Conservation (phyloP, 305 asterid species). For the Solanum chacoense region DNA sequence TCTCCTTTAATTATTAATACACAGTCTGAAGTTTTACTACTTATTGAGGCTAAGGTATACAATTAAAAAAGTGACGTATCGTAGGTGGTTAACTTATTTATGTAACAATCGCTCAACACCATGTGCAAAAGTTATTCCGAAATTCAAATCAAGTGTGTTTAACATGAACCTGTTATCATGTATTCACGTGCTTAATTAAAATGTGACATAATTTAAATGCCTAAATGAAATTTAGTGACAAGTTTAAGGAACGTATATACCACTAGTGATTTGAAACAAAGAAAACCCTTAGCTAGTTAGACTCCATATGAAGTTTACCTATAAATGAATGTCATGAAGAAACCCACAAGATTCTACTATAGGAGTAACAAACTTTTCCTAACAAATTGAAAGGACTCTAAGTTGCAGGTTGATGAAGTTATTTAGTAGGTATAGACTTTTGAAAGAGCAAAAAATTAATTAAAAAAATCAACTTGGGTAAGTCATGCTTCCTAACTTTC, state of each 20-base stretch:
- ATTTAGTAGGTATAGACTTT: neutral
- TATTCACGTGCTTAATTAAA: neutral
- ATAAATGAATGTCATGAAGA: neutral
- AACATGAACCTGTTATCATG: neutral
- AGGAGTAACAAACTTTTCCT: neutral
- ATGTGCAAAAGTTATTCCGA: neutral
- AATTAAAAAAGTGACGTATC: neutral
- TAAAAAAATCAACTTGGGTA: neutral
- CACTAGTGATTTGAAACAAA: neutral
- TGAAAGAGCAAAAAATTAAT: neutral
- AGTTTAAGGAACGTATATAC: neutral
- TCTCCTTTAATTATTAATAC: neutral
- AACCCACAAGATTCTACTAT: neutral
- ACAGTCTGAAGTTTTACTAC: neutral
- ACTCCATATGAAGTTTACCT: neutral
- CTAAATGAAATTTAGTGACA: neutral
- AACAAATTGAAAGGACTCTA: neutral
- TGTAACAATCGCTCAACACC: neutral
- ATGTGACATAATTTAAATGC: neutral
- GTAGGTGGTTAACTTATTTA: neutral
- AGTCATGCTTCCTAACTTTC: neutral
- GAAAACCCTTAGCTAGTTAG: neutral
- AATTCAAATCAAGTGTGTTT: neutral
- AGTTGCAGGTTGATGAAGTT: neutral
- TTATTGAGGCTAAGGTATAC: neutral